Conservation (phyloP, 2,329 filamentous ascomycete species). For the Penicillium sp. region DNA sequence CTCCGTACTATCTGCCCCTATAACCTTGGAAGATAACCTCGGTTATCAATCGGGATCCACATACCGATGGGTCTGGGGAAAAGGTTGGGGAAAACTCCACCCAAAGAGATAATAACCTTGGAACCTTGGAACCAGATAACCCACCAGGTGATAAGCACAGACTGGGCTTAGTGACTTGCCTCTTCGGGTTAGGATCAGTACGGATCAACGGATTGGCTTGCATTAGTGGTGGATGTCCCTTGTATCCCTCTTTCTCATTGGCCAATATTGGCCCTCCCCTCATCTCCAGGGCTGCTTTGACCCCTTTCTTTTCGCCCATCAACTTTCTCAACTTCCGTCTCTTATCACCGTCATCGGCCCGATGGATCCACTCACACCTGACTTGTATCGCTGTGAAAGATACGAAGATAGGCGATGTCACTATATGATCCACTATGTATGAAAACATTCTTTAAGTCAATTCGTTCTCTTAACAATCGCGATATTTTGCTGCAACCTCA, state of each 20-base stretch:
- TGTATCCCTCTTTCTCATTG: neutral
- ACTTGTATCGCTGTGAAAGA: neutral
- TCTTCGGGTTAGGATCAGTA: neutral
- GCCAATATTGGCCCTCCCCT: neutral
- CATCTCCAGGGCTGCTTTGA: neutral
- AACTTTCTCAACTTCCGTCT: neutral
- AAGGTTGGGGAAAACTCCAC: slow-evolving; percentile 5
- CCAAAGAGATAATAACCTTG: neutral
- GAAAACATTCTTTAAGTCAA: neutral
- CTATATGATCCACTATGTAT: neutral
- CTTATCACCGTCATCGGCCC: slow-evolving; percentile 19
- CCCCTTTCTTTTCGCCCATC: neutral
- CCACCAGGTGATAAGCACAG: no score
- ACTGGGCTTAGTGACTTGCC: neutral
- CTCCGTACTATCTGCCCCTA: neutral
- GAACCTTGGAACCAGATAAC: neutral
- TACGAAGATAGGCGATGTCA: neutral
- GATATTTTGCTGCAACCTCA: neutral
- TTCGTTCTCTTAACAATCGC: neutral
- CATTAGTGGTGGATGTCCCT: neutral
- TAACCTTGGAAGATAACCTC: neutral
- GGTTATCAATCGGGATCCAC: slow-evolving; percentile 22
- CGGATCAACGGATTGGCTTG: neutral
- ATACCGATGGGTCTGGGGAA: slow-evolving; percentile 24
- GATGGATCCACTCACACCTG: slow-evolving; percentile 6